Percentiles rank a stretch among this genome's conserved stretches.
Evolutionary conservation across 2,329 filamentous ascomycete genomes (phyloP).

Genomic region (Cadophora gregata): DNA sequence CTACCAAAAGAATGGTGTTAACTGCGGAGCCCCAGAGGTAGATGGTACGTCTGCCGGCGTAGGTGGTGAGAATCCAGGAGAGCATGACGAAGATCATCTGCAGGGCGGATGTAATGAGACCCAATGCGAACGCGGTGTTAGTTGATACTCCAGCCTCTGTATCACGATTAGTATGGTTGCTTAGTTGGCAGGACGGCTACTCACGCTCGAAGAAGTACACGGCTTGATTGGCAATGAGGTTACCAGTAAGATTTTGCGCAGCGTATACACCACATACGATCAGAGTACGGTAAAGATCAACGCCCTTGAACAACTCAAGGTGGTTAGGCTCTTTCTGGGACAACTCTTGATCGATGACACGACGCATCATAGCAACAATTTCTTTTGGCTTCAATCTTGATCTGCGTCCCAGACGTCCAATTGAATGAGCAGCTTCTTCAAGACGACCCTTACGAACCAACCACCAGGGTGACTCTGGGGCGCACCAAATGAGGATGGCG

Average conservation of each 20-base stretch:
- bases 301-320: conserved; percentile 60
- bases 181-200: conserved; percentile 25
- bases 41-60: conserved; percentile 67
- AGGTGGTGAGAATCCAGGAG: conserved; percentile 71
- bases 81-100: conserved; percentile 68
- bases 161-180: conserved; percentile 40
- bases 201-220: conserved; percentile 39
- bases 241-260: conserved; percentile 64
- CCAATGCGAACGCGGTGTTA: conserved; percentile 63
- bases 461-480: conserved; percentile 54
- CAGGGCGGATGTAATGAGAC: conserved; percentile 68
- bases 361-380: conserved; percentile 63
- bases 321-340: conserved; percentile 52
- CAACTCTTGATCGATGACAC: conserved; percentile 60
- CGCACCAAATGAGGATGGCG: conserved; percentile 54
- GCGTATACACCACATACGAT: conserved; percentile 64
- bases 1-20: conserved; percentile 60
- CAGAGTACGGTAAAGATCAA: conserved; percentile 59
- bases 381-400: conserved; percentile 43
- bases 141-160: conserved; percentile 64
- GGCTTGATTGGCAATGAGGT: conserved; percentile 62
- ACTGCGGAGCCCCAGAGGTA: conserved; percentile 65
- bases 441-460: conserved; percentile 52
- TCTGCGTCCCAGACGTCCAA: conserved; percentile 56
- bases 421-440: conserved; percentile 49